phyloP scores from a whole-genome alignment of 345 rosid genomes.

The Linum lewisii region DNA sequence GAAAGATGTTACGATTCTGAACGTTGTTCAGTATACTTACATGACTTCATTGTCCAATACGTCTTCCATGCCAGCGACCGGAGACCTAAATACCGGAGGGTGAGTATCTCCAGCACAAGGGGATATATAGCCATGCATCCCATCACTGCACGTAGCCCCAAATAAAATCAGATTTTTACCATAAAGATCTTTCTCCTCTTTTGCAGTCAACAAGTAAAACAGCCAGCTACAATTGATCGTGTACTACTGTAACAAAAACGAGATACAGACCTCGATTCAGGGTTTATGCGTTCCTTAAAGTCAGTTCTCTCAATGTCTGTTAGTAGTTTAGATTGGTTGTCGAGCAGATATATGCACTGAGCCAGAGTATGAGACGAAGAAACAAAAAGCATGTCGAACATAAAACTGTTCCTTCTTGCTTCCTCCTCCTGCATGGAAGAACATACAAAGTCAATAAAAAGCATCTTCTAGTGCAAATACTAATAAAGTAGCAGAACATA shows the following conservation, averaged over 20 bases:
- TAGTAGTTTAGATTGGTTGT: slow-evolving; percentile 44
- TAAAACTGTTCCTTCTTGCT: slow-evolving; percentile 64
- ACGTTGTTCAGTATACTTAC: slow-evolving; percentile 34
- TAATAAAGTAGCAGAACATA: too few relatives aligned
- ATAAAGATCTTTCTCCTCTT: neutral
- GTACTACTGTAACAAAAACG: neutral
- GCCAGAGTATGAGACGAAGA: slow-evolving; percentile 66
- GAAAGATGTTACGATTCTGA: neutral
- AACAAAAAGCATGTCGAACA: slow-evolving; percentile 75
- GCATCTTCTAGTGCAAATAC: too few relatives aligned
- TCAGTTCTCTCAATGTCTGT: slow-evolving; percentile 31
- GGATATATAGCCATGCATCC: slow-evolving; percentile 85
- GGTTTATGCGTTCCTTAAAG: slow-evolving; percentile 45
- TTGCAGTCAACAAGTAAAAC: neutral
- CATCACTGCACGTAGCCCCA: slow-evolving; percentile 67
- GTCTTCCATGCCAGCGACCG: slow-evolving; percentile 75
- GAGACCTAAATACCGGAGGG: slow-evolving; percentile 72
- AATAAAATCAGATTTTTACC: slow-evolving; percentile 30
- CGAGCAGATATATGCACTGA: slow-evolving; percentile 60
- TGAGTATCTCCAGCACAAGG: slow-evolving; percentile 72
- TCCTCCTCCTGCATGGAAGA: slow-evolving; percentile 53
- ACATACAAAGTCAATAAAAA: neutral
- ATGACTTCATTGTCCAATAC: slow-evolving; percentile 71
- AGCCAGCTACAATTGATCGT: too few relatives aligned
- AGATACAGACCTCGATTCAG: slow-evolving; percentile 63